These are phyloP conservation scores for Fusarium brevicatenulatum DNA, from an alignment of 2,329 filamentous ascomycete species.

Conservation along the genomic window DNA sequence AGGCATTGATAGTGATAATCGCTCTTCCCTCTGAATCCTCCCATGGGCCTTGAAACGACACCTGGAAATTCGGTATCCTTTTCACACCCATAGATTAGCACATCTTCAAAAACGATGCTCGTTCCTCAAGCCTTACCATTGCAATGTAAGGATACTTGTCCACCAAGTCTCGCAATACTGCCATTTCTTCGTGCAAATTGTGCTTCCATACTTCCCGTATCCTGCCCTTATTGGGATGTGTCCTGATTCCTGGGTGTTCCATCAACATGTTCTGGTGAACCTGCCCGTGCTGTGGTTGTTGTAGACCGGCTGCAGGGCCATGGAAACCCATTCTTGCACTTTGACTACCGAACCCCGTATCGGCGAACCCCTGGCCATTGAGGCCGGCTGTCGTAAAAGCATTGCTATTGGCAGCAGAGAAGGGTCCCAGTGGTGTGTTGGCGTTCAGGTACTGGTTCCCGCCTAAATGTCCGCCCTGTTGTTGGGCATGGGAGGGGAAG, in stretches of 20 bases:
- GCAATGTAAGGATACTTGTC: slow-evolving; percentile 95
- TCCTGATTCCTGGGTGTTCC: slow-evolving; percentile 55
- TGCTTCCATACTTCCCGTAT: slow-evolving; percentile 98
- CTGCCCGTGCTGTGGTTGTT: slow-evolving; percentile 68
- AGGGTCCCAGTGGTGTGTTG: slow-evolving; percentile 74
- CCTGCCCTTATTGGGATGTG: slow-evolving; percentile 75
- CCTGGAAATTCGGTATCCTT: slow-evolving; percentile 99
- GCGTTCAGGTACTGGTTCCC: slow-evolving; percentile 78
- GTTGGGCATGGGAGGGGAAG: slow-evolving; percentile 63
- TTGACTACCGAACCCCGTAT: slow-evolving; percentile 83
- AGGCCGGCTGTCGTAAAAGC: slow-evolving; percentile 67
- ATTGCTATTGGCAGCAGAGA: slow-evolving; percentile 65
- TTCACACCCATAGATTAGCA: slow-evolving; percentile 28
- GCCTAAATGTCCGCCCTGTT: slow-evolving; percentile 64
- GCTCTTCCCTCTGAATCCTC: slow-evolving; percentile 91
- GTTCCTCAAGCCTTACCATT: slow-evolving; percentile 74
- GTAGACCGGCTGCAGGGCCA: slow-evolving; percentile 60
- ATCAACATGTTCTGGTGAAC: slow-evolving; percentile 53
- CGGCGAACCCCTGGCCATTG: slow-evolving; percentile 67
- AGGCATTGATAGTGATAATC: slow-evolving; percentile 99
- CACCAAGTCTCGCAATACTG: slow-evolving; percentile 80
- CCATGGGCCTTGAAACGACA: slow-evolving; percentile 94
- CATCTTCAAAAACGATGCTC: neutral
- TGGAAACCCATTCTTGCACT: slow-evolving; percentile 90
- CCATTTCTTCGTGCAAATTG: slow-evolving; percentile 93